These are phyloP conservation scores for Taphrina sp. DNA, from an alignment of 1,139 yeast species.

Conservation along the genomic window DNA sequence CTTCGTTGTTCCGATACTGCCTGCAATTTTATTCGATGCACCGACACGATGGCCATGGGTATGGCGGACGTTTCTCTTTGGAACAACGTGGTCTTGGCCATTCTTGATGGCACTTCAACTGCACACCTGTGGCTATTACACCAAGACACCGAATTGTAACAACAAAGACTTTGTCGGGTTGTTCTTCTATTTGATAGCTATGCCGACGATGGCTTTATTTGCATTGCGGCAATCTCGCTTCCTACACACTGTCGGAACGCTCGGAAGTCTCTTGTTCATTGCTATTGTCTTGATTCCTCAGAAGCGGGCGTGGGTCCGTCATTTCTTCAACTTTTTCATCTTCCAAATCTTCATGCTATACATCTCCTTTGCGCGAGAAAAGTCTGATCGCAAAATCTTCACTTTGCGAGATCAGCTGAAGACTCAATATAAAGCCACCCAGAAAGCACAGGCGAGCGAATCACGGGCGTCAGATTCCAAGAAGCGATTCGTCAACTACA, in stretches of 20 bases:
- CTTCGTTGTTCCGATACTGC: conserved; percentile 15
- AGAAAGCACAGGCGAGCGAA: conserved; percentile 28
- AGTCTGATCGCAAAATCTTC: conserved; percentile 20
- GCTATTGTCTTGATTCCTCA: conserved; percentile 12
- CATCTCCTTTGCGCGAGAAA: conserved; percentile 25
- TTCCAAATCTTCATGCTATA: conserved; percentile 20
- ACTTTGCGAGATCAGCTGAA: conserved; percentile 24
- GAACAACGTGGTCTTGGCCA: conserved; percentile 27
- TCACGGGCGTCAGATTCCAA: conserved; percentile 27
- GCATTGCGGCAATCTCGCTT: conserved; percentile 16
- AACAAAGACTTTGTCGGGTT: conserved; percentile 26
- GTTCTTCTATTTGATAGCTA: conserved; percentile 18
- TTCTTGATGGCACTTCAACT: conserved; percentile 8
- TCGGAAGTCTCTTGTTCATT: conserved; percentile 5
- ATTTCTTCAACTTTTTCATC: conserved; percentile 15
- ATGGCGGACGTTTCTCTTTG: conserved; percentile 17
- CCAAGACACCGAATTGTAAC: conserved; percentile 1
- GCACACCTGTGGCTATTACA: conserved; percentile 18
- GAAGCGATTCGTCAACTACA: conserved; percentile 29
- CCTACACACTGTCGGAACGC: conserved; percentile 2
- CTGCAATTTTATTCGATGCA: conserved; percentile 4
- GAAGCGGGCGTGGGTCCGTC: conserved; percentile 17
- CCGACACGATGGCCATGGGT: conserved; percentile 10
- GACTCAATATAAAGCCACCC: conserved; percentile 28
- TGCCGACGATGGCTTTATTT: conserved; percentile 23